Percentiles rank a stretch among this genome's conserved stretches.
Conservation (phyloP, 2,329 filamentous ascomycete genomes). For the Harringtonia aguacate region DNA sequence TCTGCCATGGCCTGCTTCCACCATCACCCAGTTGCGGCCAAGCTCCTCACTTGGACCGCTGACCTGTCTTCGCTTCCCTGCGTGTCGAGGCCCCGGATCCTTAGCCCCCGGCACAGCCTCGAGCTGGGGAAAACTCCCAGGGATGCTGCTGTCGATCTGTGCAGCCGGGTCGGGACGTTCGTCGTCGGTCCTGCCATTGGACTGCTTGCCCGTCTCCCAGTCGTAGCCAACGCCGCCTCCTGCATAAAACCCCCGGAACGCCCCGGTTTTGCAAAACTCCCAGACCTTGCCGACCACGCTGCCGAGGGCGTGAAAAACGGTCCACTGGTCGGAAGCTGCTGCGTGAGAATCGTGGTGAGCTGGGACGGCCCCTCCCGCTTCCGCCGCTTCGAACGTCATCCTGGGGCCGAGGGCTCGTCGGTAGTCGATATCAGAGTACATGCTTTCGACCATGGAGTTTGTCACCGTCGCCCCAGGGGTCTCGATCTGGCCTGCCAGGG, state of each 20-base stretch:
- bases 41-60: conserved; percentile 43
- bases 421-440: conserved; percentile 47
- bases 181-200: too few species aligned
- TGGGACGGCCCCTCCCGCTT: conserved; percentile 18
- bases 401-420: conserved; percentile 40
- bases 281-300: conserved; percentile 68
- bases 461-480: conserved; percentile 26
- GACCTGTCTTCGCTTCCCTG: conserved; percentile 43
- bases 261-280: conserved; percentile 66
- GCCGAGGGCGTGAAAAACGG: conserved; percentile 50
- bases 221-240: conserved; percentile 67
- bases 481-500: conserved; percentile 42
- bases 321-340: conserved; percentile 3
- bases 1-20: conserved; percentile 28
- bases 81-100: conserved; percentile 20
- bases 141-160: too few species aligned
- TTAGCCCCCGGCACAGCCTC: background rate
- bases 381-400: conserved; percentile 1
- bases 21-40: conserved; percentile 61
- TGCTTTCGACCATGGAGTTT: conserved; percentile 37
- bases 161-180: background rate
- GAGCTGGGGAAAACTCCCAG: background rate
- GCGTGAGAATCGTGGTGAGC: background rate
- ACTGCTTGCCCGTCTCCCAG: conserved; percentile 15
- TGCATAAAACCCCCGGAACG: conserved; percentile 78